These are phyloP conservation scores for Ophiocordyceps camponoti-floridani DNA, from an alignment of 2,329 filamentous ascomycete species.

Conservation along the genomic window DNA sequence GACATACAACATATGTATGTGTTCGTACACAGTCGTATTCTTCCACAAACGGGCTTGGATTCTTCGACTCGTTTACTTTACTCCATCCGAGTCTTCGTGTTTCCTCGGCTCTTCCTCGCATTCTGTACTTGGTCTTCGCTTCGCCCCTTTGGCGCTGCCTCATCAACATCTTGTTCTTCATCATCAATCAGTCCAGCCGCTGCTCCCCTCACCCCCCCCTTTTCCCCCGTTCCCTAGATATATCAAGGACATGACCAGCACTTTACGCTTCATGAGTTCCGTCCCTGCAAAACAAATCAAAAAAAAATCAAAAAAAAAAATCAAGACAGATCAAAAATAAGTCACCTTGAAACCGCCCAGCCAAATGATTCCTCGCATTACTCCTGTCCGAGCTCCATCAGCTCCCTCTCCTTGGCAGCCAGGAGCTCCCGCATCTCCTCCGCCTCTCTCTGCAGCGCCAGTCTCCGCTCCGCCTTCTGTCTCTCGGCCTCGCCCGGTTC, in stretches of 20 bases:
- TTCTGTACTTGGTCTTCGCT: too few relatives aligned
- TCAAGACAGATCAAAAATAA: not conserved
- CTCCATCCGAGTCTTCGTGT: too few relatives aligned
- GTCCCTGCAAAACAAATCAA: not conserved
- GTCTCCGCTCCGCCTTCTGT: slow-evolving; percentile 42
- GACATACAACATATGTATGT: too few relatives aligned
- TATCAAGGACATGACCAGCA: not conserved
- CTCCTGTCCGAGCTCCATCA: slow-evolving; percentile 21
- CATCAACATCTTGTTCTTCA: too few relatives aligned
- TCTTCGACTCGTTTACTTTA: too few relatives aligned
- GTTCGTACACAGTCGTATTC: too few relatives aligned
- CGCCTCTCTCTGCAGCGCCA: slow-evolving; percentile 51
- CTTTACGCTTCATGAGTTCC: not conserved
- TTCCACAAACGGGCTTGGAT: too few relatives aligned
- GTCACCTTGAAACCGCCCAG: not conserved
- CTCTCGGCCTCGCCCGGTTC: slow-evolving; percentile 25
- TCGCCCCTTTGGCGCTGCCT: too few relatives aligned
- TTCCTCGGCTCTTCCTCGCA: too few relatives aligned
- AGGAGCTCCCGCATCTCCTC: slow-evolving; percentile 60
- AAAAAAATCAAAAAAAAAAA: not conserved
- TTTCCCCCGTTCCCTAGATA: too few relatives aligned
- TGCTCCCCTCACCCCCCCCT: too few relatives aligned
- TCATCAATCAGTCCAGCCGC: too few relatives aligned
- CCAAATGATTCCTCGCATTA: not conserved
- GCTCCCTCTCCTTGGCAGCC: slow-evolving; percentile 54